Base-by-base conservation (phyloP, 106 monocot genomes). In the Acorus calamus region DNA sequence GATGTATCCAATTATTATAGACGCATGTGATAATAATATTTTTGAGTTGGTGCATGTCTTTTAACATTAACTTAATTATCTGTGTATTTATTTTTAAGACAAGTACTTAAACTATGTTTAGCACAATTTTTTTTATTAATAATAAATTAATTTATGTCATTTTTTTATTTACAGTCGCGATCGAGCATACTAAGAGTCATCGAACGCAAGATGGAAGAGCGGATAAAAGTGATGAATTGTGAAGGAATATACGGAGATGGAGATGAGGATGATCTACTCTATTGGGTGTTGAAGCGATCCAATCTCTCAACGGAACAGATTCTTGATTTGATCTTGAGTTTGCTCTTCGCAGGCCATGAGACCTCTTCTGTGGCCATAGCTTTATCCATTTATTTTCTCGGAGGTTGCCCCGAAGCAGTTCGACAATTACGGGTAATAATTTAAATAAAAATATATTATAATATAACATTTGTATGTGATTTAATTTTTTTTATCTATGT, bases 301-400 rank as follows among this genome's bases (percentile, higher is more conserved):
- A 73, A 71, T 59, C 77, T 99, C 0, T 81, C 83, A 3, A 88
- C 76, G 53, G 98, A 99, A 50, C 98, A 99, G 56, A 88, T 99
- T 42, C 79, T 86, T 9, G 98, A 99, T 57, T 69, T 99, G 8
- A 60, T 92, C 8, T 76, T 96, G n/a, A 99, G 98, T 68, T 49
- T 99, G 67, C 88, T 99, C 7, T 92, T 99, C 42, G 98, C 98
- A 0, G 98, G 98, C 44, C 88, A 99, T 11, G 98, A 99, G 75
- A 99, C 98, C 13, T 88, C 98, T 3, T 85, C 98, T 1, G 75
- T 81, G 54, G 80, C 98, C 14, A 74, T 99, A 52, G 68, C 92
- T 14, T 68, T 99, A 4, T 70, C 81, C 51, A 77, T 93, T 55
- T 93, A 74, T 66, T 93, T 93, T 69, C 80, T 93, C 44, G 67